Conservation (phyloP, 1,139 yeast species). For the Kazachstania sp. region DNA sequence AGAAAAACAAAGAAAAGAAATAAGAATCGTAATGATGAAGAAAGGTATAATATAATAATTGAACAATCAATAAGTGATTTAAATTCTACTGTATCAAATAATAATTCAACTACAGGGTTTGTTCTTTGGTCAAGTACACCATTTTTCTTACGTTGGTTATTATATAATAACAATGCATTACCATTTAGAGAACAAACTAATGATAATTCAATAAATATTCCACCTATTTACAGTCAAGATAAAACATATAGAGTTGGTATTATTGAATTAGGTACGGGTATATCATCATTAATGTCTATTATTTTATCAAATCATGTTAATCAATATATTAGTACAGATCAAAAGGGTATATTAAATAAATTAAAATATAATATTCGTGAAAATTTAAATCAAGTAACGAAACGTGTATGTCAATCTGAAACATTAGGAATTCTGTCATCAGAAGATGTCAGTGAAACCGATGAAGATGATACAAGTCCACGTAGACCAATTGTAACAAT, state of each 20-base stretch:
- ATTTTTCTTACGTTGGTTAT: slow-evolving; percentile 27
- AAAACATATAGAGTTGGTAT: slow-evolving; percentile 9
- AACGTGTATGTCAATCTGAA: slow-evolving; percentile 11
- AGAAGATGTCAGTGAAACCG: background rate
- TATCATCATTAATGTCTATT: slow-evolving; percentile 25
- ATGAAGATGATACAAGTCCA: background rate
- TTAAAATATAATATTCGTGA: slow-evolving; percentile 21
- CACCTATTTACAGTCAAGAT: slow-evolving; percentile 2
- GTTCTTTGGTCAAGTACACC: slow-evolving; percentile 31
- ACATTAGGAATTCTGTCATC: slow-evolving; percentile 6
- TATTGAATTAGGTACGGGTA: slow-evolving; percentile 29
- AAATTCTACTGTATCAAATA: slow-evolving; percentile 24
- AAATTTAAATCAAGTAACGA: slow-evolving; percentile 21
- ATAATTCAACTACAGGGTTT: slow-evolving; percentile 32
- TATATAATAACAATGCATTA: slow-evolving; percentile 17
- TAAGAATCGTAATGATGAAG: background rate
- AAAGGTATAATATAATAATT: slow-evolving; percentile 6
- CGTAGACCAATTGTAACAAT: slow-evolving; percentile 8
- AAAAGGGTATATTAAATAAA: slow-evolving; percentile 24
- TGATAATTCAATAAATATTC: slow-evolving; percentile 6
- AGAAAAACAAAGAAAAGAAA: slow-evolving; percentile 1
- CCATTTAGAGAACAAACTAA: slow-evolving; percentile 9
- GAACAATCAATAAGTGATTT: slow-evolving; percentile 25
- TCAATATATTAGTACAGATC: slow-evolving; percentile 27
- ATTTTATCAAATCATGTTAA: slow-evolving; percentile 26